Evolutionary conservation across 768 basidiomycete species (phyloP), one percentile per base, ranked within the genome.

Genomic region (Albatrellus ellisii): DNA sequence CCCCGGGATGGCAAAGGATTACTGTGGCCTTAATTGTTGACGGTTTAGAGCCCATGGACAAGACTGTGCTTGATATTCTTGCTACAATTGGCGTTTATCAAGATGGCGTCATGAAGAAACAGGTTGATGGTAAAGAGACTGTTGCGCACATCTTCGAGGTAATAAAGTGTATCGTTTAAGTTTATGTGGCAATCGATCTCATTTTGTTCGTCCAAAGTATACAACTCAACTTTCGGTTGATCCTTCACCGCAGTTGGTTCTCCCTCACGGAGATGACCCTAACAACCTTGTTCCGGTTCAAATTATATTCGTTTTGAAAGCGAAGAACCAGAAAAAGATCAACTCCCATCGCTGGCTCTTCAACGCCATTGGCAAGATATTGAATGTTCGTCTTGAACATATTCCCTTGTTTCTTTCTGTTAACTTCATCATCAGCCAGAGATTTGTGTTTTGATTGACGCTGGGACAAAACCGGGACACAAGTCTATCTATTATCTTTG

Each of bases 91-190:
- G 90, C 24, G 84, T 89, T 4, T 94, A 94, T 55, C 90, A 94
- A 61, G 90, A 94, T 56, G 90, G 88, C 56, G 71, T 94, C 47
- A 90, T 92, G 83, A 91, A 91, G 64, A 92, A 89, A 60, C 75
- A 87, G 48, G 70, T 88, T 32, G 84, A 95, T 57, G 79, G 75
- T 45, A 89, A 94, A 59, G 75, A 88, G 46, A 88, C 82, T 9
- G 80, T 88, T 28, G 94, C 85, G 12, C 92, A 97, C 56, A 88
- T 98, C 46, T 98, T 97, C 54, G 91, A 95, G 76, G 86, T 87
- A 45, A 36, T 59, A 40, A 8, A 26, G 6, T 32, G 20, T 37
- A 32, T 22, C 31, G 20, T 24, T 41, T 8, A 38, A 14, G 17
- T 5, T 10, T 14, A 11, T 3, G 34, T 25, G 35, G 20, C 27